phyloP scores from a whole-genome alignment of 352 stramenopile genomes.

The Phytophthora nicotianae region DNA sequence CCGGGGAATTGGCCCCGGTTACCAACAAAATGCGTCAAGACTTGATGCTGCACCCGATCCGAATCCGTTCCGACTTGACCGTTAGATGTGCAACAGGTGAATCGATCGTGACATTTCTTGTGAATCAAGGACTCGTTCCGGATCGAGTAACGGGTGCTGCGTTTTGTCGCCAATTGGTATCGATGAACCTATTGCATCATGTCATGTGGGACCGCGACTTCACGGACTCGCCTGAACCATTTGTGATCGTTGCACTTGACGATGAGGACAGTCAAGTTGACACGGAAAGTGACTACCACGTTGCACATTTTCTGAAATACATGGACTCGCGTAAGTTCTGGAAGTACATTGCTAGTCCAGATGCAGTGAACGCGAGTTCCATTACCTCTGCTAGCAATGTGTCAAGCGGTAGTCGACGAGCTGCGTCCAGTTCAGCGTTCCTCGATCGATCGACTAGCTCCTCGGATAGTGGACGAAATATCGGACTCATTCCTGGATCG shows the following conservation, averaged over 20 bases:
- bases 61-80: constrained; percentile 66
- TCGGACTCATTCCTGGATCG: constrained; percentile 12
- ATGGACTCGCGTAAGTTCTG: constrained; percentile 84
- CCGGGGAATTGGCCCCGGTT: constrained; percentile 61
- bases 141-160: constrained; percentile 59
- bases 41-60: constrained; percentile 62
- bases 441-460: constrained; percentile 29
- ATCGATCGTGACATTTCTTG: constrained; percentile 72
- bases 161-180: constrained; percentile 65
- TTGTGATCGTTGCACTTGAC: constrained; percentile 64
- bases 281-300: constrained; percentile 48
- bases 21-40: constrained; percentile 59
- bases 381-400: constrained; percentile 34
- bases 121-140: constrained; percentile 52
- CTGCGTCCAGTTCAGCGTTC: constrained; percentile 15
- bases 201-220: constrained; percentile 88
- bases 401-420: constrained; percentile 29
- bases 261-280: constrained; percentile 28
- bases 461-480: constrained; percentile 22
- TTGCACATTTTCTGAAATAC: constrained; percentile 83
- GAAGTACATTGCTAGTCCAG: constrained; percentile 63
- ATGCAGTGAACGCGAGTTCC: constrained; percentile 23
- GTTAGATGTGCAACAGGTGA: constrained; percentile 73
- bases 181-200: constrained; percentile 88
- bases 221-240: constrained; percentile 76